A percentile compares a stretch with the other conserved stretches of the same genome.
These are phyloP conservation scores for Corniculantispora saksenae DNA, from an alignment of 2,329 filamentous ascomycete genomes.

Conservation along the genomic window DNA sequence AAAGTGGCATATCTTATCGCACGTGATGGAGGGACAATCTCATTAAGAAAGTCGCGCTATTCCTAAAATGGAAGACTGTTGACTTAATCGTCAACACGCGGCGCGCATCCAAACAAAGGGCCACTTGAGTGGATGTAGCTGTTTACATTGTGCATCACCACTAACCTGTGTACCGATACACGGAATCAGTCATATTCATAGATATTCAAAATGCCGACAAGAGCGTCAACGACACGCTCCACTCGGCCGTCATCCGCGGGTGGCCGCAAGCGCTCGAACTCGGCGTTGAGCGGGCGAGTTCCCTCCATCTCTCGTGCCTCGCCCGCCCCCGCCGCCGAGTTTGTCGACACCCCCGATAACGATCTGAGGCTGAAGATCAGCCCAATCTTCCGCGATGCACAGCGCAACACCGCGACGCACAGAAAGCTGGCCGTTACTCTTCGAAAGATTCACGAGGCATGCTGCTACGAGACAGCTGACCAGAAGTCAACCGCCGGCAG, in stretches of 20 bases:
- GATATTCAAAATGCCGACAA: slow-evolving; percentile 47
- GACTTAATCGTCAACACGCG: slow-evolving; percentile 26
- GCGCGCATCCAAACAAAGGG: slow-evolving; percentile 21
- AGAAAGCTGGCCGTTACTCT: slow-evolving; percentile 85
- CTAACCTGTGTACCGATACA: background rate
- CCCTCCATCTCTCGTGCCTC: slow-evolving; percentile 51
- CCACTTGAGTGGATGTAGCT: background rate
- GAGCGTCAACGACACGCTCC: slow-evolving; percentile 46
- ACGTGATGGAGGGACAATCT: slow-evolving; percentile 33
- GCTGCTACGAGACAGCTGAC: slow-evolving; percentile 64
- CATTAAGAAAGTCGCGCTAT: slow-evolving; percentile 25
- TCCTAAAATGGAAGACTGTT: slow-evolving; percentile 35
- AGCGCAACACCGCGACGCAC: slow-evolving; percentile 86
- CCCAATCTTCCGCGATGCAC: slow-evolving; percentile 75
- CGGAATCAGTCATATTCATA: background rate
- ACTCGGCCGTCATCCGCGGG: slow-evolving; percentile 45
- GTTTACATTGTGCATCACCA: slow-evolving; percentile 10
- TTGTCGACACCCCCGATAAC: slow-evolving; percentile 71
- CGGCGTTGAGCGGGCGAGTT: slow-evolving; percentile 41
- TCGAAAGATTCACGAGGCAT: slow-evolving; percentile 87
- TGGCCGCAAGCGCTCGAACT: slow-evolving; percentile 42
- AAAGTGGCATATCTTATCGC: slow-evolving; percentile 32
- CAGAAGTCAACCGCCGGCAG: slow-evolving; percentile 55
- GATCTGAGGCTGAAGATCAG: slow-evolving; percentile 74
- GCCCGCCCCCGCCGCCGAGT: slow-evolving; percentile 68